These are phyloP conservation scores for Irpex rosettiformis DNA, from an alignment of 1,284 basidiomycete genomes.

Conservation along the genomic window DNA sequence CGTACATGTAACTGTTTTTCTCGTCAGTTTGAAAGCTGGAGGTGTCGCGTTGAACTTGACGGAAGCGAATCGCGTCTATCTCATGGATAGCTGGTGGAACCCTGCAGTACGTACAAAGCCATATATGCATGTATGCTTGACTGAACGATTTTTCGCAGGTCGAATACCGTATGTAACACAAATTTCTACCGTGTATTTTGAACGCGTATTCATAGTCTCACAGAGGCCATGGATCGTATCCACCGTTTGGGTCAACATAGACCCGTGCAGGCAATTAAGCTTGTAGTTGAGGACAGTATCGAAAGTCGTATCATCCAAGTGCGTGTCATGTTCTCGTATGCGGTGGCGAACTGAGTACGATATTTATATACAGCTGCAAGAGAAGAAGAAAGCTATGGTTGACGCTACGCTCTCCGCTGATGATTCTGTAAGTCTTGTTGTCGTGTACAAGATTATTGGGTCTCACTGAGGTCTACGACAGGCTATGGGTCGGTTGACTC, in stretches of 20 bases:
- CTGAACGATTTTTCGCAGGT: constrained; percentile 35
- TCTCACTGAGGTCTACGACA: constrained; percentile 26
- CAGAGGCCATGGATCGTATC: constrained; percentile 97
- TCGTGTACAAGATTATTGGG: constrained; percentile 29
- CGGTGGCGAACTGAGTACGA: neutral
- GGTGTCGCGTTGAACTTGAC: constrained; percentile 94
- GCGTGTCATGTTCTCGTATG: constrained; percentile 10
- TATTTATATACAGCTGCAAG: constrained; percentile 65
- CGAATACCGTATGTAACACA: constrained; percentile 58
- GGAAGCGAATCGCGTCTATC: constrained; percentile 90
- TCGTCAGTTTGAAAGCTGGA: constrained; percentile 94
- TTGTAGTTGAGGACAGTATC: constrained; percentile 95
- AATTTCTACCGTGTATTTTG: neutral
- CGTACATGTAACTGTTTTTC: constrained; percentile 92
- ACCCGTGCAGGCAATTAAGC: constrained; percentile 90
- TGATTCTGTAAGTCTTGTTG: constrained; percentile 39
- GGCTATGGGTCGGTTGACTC: constrained; percentile 89
- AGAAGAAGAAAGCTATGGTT: constrained; percentile 89
- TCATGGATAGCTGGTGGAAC: constrained; percentile 94
- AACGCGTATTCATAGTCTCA: constrained; percentile 17
- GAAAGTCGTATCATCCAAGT: constrained; percentile 90
- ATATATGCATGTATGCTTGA: constrained; percentile 13
- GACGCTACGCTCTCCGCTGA: constrained; percentile 77
- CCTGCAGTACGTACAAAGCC: constrained; percentile 55
- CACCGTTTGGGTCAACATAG: constrained; percentile 90